Percentiles rank a stretch among this genome's conserved stretches.
Evolutionary conservation across 208 protist genomes (phyloP).

Genomic region (Crithidia acanthocephali): DNA sequence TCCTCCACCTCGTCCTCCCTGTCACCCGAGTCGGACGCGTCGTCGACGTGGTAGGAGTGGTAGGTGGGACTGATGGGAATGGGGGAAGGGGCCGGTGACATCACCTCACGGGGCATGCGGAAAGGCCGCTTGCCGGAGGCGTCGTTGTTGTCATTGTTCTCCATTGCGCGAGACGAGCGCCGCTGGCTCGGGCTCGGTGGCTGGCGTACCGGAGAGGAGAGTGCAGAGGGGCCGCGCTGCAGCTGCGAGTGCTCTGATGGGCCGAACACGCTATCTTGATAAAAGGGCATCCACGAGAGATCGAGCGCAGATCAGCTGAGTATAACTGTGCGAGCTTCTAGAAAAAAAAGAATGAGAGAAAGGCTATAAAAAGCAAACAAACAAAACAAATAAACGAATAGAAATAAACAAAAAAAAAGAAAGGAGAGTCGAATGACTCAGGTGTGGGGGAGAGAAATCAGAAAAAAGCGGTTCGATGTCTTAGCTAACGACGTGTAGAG

Average conservation of each 20-base stretch:
- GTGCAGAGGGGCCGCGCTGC: not conserved
- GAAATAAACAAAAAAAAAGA: slow-evolving; percentile 28
- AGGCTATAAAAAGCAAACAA: slow-evolving; percentile 15
- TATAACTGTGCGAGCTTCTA: too few species aligned
- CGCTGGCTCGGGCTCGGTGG: not conserved
- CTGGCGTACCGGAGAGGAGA: not conserved
- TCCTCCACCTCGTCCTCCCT: not conserved
- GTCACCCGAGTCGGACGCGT: too few species aligned
- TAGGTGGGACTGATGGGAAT: slow-evolving; percentile 15
- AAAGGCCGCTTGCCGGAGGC: slow-evolving; percentile 8
- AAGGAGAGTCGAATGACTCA: too few species aligned
- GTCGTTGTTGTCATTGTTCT: slow-evolving; percentile 8
- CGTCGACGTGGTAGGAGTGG: slow-evolving; percentile 23
- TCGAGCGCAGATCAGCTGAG: not conserved
- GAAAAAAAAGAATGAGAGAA: not conserved
- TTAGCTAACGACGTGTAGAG: too few species aligned
- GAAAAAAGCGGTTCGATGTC: too few species aligned
- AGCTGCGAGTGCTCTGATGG: slow-evolving; percentile 15
- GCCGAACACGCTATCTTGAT: slow-evolving; percentile 15
- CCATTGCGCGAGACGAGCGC: not conserved
- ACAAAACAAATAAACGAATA: slow-evolving; percentile 18
- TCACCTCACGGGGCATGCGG: slow-evolving; percentile 14
- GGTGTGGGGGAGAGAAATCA: too few species aligned
- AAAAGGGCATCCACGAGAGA: slow-evolving; percentile 10
- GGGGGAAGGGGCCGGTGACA: slow-evolving; percentile 24